A percentile compares a stretch with the other conserved stretches of the same genome.
Evolutionary conservation across 768 basidiomycete genomes (phyloP).

Genomic region (Leucosporidium scottii): DNA sequence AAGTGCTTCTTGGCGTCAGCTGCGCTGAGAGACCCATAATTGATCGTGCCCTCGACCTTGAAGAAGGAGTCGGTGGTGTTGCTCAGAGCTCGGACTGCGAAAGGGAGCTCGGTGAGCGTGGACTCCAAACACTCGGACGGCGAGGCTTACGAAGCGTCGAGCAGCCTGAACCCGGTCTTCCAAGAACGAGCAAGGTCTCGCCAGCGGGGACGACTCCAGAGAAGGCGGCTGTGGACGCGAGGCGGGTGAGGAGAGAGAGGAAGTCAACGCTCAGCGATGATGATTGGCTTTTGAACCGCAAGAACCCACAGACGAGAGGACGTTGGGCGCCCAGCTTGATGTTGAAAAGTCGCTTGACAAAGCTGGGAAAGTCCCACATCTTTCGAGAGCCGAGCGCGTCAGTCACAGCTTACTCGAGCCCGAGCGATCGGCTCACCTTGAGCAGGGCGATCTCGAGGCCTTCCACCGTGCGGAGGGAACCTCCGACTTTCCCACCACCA

Average conservation of each 20-base stretch:
- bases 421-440: no score
- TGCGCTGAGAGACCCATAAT: constrained; percentile 46
- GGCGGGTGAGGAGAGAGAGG: no score
- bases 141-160: constrained; percentile 41
- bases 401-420: no score
- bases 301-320: constrained; percentile 8
- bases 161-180: constrained; percentile 36
- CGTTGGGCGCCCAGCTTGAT: constrained; percentile 1
- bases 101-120: neutral
- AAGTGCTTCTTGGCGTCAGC: constrained; percentile 45
- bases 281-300: no score
- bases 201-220: constrained; percentile 47
- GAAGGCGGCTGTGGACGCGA: constrained; percentile 43
- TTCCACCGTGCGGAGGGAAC: constrained; percentile 10
- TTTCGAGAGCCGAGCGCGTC: no score
- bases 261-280: no score
- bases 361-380: constrained; percentile 17
- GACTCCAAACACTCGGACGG: neutral
- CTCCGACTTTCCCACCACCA: constrained; percentile 3
- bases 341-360: constrained; percentile 2
- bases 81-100: constrained; percentile 48
- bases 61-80: constrained; percentile 42
- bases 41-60: constrained; percentile 46
- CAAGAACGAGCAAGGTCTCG: constrained; percentile 20
- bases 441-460: constrained; percentile 3